A percentile compares a stretch with the other conserved stretches of the same genome.
Evolutionary conservation across 1,139 yeast genomes (phyloP).

Genomic region (Saccharomycopsis hybrid): DNA sequence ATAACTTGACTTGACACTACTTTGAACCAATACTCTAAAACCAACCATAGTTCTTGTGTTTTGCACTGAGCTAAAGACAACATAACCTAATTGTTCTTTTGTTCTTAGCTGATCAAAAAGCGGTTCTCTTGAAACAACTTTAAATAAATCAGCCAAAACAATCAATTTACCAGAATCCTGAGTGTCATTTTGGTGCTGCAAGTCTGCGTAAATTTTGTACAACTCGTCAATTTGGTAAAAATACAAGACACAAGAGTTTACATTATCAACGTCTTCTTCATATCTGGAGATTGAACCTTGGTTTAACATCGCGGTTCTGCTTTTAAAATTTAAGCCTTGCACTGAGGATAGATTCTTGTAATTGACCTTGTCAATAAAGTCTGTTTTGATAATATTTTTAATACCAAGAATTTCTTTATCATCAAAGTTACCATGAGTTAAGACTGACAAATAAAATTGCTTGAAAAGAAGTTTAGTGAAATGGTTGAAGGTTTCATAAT

Average conservation of each 20-base stretch:
- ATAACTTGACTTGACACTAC: conserved; percentile 62
- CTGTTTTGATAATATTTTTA: neutral
- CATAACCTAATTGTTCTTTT: conserved; percentile 85
- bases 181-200: conserved; percentile 24
- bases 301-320: conserved; percentile 44
- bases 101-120: conserved; percentile 87
- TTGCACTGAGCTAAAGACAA: conserved; percentile 74
- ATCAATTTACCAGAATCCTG: conserved; percentile 26
- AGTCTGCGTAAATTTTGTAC: conserved; percentile 19
- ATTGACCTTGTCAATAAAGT: conserved; percentile 7
- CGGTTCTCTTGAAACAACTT: conserved; percentile 76
- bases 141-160: conserved; percentile 51
- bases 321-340: conserved; percentile 2
- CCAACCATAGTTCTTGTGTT: conserved; percentile 64
- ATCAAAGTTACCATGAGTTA: conserved; percentile 71
- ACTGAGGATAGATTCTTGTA: neutral
- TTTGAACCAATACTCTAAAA: conserved; percentile 73
- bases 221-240: conserved; percentile 61
- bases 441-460: conserved; percentile 56
- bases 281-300: conserved; percentile 37
- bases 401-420: conserved; percentile 1
- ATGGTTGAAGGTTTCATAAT: conserved; percentile 14
- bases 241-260: conserved; percentile 81
- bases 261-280: conserved; percentile 63
- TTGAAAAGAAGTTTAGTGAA: conserved; percentile 23